phyloP scores from a whole-genome alignment of 441 rosid species.

The Jatropha multifida region DNA sequence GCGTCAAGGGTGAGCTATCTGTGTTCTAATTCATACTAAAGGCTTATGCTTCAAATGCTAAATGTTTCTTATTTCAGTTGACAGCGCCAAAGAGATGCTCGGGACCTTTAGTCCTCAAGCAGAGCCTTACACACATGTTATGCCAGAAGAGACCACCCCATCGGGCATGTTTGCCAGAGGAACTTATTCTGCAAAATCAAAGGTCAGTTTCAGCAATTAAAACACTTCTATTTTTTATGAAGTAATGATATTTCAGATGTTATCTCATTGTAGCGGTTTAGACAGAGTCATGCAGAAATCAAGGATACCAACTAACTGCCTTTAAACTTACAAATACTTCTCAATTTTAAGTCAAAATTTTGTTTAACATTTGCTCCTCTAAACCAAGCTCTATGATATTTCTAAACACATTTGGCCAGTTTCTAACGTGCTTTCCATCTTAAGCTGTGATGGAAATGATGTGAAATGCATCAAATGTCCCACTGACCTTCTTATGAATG shows the following conservation, averaged over 20 bases:
- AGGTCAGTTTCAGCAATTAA: constrained; percentile 38
- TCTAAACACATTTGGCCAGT: not conserved
- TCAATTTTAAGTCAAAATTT: no score
- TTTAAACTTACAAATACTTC: no score
- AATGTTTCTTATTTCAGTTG: constrained; percentile 44
- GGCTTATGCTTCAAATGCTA: not conserved
- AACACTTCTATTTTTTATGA: not conserved
- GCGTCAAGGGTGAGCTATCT: constrained; percentile 56
- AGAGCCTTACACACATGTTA: constrained; percentile 64
- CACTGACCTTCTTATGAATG: not conserved
- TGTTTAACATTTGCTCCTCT: not conserved
- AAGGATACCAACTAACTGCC: not conserved
- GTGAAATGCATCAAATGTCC: not conserved
- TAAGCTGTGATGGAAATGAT: not conserved
- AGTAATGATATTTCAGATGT: not conserved
- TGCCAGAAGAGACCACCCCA: constrained; percentile 68
- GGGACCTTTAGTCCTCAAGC: constrained; percentile 87
- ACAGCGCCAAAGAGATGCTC: constrained; percentile 75
- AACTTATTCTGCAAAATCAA: constrained; percentile 75
- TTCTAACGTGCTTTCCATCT: not conserved
- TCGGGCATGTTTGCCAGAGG: constrained; percentile 88
- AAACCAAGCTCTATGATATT: no score
- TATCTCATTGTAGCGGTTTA: not conserved
- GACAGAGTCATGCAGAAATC: not conserved
- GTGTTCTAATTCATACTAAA: constrained; percentile 2